Evolutionary conservation across 169 alveolate genomes (phyloP).

Genomic region (Eimeria falciformis): DNA sequence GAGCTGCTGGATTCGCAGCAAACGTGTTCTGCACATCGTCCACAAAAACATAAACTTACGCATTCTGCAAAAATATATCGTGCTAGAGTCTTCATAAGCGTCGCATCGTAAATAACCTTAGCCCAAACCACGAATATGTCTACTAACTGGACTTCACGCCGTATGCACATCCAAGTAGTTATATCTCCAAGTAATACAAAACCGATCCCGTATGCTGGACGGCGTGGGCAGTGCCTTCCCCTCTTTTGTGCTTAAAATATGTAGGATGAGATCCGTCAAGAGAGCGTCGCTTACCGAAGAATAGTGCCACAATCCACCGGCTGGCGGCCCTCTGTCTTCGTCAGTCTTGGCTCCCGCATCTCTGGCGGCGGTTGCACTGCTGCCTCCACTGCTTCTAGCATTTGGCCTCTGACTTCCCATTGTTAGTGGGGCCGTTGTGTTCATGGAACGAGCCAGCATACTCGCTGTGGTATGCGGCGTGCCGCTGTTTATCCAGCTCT

Average conservation of each 20-base stretch:
- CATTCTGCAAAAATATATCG: too few relatives aligned
- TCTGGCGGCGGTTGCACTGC: not conserved
- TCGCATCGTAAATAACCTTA: too few relatives aligned
- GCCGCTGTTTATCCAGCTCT: conserved; percentile 30
- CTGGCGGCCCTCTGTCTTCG: not conserved
- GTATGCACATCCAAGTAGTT: too few relatives aligned
- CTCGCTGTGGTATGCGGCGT: not conserved
- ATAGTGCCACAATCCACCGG: not conserved
- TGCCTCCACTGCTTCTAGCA: not conserved
- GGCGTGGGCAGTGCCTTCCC: too few relatives aligned
- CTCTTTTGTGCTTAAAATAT: too few relatives aligned
- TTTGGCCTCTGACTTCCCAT: not conserved
- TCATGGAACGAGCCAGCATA: not conserved
- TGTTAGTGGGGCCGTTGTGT: not conserved
- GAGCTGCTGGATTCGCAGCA: not conserved
- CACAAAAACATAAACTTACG: too few relatives aligned
- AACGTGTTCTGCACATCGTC: not conserved
- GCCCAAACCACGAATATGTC: too few relatives aligned
- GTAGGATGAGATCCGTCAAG: not conserved
- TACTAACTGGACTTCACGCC: too few relatives aligned
- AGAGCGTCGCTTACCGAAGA: not conserved
- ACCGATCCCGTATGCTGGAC: too few relatives aligned
- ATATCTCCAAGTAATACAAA: too few relatives aligned
- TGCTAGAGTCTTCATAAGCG: too few relatives aligned
- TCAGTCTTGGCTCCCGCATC: not conserved